Base-by-base conservation (phyloP, 225 moss, liverwort and hornwort genomes). In the Antitrichia curtipendula region DNA sequence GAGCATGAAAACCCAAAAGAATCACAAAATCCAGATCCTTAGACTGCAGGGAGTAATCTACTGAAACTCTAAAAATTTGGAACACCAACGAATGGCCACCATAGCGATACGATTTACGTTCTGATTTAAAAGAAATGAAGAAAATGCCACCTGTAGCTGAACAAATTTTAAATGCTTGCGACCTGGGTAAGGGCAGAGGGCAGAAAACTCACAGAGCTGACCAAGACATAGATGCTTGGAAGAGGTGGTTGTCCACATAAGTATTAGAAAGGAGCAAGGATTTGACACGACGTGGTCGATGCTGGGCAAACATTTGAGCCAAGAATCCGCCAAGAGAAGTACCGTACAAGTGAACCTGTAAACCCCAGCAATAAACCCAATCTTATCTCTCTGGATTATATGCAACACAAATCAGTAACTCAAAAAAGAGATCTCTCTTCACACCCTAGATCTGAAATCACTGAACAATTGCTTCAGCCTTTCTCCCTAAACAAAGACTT, bases 231-330 rank as follows among this genome's bases (percentile, higher is more conserved):
- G 95, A 91, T 75, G 95, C 97, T 72, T 94, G 95, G 45, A 97
- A 96, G 73, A 93, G 87, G 61, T 91, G 93, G 70, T 96, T 99
- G 91, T 97, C 97, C 89, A 99, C 83, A 88, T 93, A 99, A 12
- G 97, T 97, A 87, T 97, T 99, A n/a, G 97, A 99, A 60, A 99
- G 95, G 70, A 99, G 89, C 88, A 99, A 89, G 38, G 99, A 96
- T 86, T 96, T 97, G 82, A 99, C 99, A 69, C 99, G 95, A 64
- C 99, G 90, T 40, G 95, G 95, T 31, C 99, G 94, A 77, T 92
- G 95, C 82, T 99, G 99, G 38, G 96, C 95, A 79, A 97, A 99
- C 88, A 97, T 72, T 91, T 99, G 99, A 22, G 94, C 99, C 88
- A 99, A 80, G 83, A 99, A 97, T 38, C 99, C 99, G 43, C 99